Evolutionary conservation across 2,329 filamentous ascomycete species (phyloP).

Genomic region (Aspergillus fumigatiaffinis): DNA sequence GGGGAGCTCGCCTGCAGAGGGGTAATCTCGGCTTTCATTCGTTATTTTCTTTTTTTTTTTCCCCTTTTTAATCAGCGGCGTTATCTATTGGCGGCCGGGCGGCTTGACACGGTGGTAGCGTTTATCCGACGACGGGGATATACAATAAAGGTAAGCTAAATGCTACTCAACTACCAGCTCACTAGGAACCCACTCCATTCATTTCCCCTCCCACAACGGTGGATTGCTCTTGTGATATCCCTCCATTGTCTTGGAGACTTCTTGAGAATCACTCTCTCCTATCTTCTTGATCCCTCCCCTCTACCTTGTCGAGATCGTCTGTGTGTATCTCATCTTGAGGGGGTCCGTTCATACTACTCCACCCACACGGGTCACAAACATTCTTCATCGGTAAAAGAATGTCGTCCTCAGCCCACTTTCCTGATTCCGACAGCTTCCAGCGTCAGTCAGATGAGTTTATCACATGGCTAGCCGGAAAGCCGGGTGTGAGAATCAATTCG

Average conservation of each 20-base stretch:
- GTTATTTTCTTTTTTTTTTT: constrained; percentile 15
- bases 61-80: constrained; percentile 15
- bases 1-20: constrained; percentile 2
- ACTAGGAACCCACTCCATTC: constrained; percentile 8
- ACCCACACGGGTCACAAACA: not conserved
- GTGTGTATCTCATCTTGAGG: not conserved
- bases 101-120: constrained; percentile 13
- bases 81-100: constrained; percentile 27
- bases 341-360: not conserved
- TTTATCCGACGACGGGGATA: constrained; percentile 25
- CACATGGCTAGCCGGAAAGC: constrained; percentile 51
- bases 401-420: constrained; percentile 34
- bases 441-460: constrained; percentile 51
- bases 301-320: not conserved
- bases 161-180: constrained; percentile 7
- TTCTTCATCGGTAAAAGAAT: constrained; percentile 20
- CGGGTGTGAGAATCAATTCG: constrained; percentile 52
- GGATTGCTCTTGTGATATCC: not conserved
- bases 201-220: constrained; percentile 6
- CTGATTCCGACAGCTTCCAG: constrained; percentile 39
- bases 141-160: constrained; percentile 9
- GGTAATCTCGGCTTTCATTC: constrained; percentile 11
- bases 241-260: not conserved
- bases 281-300: not conserved
- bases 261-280: not conserved